phyloP scores from a whole-genome alignment of 148 eudicot species.

The Beta vulgaris region DNA sequence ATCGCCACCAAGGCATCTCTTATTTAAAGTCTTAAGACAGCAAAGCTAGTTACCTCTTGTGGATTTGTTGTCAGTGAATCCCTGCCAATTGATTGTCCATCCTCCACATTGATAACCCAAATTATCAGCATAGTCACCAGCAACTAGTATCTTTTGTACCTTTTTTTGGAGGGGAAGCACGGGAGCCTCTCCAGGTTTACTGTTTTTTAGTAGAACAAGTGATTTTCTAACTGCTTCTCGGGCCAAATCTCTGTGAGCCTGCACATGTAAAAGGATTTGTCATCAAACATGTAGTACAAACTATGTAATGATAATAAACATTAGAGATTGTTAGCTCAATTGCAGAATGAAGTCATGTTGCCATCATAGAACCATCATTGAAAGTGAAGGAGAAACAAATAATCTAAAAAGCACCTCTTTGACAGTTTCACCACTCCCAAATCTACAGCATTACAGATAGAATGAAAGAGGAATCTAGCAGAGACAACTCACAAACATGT shows the following conservation, averaged over 20 bases:
- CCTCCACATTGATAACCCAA: slow-evolving; percentile 97
- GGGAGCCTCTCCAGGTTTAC: slow-evolving; percentile 44
- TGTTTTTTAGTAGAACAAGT: slow-evolving; percentile 80
- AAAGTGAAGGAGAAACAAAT: not conserved
- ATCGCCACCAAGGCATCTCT: not conserved
- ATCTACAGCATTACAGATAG: not conserved
- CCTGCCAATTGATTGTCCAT: slow-evolving; percentile 94
- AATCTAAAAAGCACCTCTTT: no score
- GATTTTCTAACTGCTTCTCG: slow-evolving; percentile 96
- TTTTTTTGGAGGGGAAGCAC: slow-evolving; percentile 69
- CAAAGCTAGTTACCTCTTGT: slow-evolving; percentile 52
- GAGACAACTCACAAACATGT: not conserved
- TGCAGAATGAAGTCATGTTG: not conserved
- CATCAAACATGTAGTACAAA: not conserved
- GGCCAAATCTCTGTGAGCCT: slow-evolving; percentile 83
- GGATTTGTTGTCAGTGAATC: slow-evolving; percentile 67
- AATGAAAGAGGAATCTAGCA: not conserved
- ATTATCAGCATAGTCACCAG: slow-evolving; percentile 85
- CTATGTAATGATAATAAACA: not conserved
- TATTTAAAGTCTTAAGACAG: not conserved
- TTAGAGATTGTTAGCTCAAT: not conserved
- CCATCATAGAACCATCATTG: not conserved
- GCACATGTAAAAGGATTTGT: slow-evolving; percentile 16
- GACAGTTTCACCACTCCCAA: not conserved
- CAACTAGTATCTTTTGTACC: slow-evolving; percentile 58